These are phyloP conservation scores for Colletotrichum falcatum DNA, from an alignment of 2,329 filamentous ascomycete genomes.

Conservation along the genomic window DNA sequence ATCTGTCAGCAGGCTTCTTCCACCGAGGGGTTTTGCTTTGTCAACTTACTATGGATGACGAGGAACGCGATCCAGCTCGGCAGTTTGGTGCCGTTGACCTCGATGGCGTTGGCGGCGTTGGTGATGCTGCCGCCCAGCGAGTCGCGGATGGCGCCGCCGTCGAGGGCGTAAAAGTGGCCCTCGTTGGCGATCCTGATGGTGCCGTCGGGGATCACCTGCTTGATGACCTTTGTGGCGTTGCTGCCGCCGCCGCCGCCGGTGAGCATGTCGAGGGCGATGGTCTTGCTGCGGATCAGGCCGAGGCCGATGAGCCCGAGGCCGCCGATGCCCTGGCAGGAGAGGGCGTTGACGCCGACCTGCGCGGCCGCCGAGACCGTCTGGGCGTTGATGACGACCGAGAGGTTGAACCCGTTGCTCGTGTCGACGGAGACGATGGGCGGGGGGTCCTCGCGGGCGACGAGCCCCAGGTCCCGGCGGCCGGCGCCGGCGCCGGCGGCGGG, in stretches of 20 bases:
- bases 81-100: constrained; percentile 41
- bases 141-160: constrained; percentile 43
- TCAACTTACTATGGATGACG: constrained; percentile 45
- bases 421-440: constrained; percentile 35
- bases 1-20: neutral
- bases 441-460: constrained; percentile 29
- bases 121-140: constrained; percentile 41
- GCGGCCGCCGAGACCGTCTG: constrained; percentile 47
- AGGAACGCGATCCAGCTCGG: constrained; percentile 42
- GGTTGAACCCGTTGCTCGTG: constrained; percentile 42
- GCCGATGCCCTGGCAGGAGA: constrained; percentile 51
- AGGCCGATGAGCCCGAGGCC: constrained; percentile 46
- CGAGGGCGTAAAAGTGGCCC: constrained; percentile 46
- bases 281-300: constrained; percentile 46
- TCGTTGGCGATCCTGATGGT: constrained; percentile 45
- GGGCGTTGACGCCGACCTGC: constrained; percentile 47
- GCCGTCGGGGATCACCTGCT: constrained; percentile 46
- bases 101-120: constrained; percentile 42
- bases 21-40: neutral
- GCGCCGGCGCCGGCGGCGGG: constrained; percentile 22
- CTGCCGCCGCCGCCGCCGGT: neutral
- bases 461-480: constrained; percentile 9
- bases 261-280: constrained; percentile 39
- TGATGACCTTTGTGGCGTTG: constrained; percentile 37
- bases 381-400: constrained; percentile 47